Evolutionary conservation across 1,284 basidiomycete genomes (phyloP).

Genomic region (Waitea zeae): DNA sequence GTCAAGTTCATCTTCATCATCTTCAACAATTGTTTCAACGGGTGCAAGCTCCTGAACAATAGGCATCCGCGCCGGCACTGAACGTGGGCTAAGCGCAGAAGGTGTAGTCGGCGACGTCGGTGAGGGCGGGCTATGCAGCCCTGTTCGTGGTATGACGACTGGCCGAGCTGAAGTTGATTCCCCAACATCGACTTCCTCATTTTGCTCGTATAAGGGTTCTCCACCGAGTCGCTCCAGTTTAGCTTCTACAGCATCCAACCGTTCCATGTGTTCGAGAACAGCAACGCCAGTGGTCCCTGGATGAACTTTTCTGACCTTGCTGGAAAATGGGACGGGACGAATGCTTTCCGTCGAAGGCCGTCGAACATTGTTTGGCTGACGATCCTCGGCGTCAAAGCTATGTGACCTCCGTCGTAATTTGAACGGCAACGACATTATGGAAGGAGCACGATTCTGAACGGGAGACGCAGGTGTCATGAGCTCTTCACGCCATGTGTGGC

Average conservation of each 20-base stretch:
- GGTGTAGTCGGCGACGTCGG: neutral
- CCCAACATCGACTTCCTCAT: conserved; percentile 28
- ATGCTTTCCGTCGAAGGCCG: conserved; percentile 43
- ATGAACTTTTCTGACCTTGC: conserved; percentile 62
- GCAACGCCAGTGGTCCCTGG: conserved; percentile 70
- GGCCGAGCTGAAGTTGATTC: conserved; percentile 20
- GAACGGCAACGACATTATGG: conserved; percentile 42
- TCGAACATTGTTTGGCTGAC: conserved; percentile 53
- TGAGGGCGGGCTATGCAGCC: conserved; percentile 1
- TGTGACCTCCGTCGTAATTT: conserved; percentile 20
- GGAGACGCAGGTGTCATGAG: conserved; percentile 18
- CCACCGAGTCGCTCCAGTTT: conserved; percentile 51
- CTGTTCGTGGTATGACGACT: conserved; percentile 9
- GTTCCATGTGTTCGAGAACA: conserved; percentile 66
- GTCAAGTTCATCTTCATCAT: conserved; percentile 17
- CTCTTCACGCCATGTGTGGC: too few species aligned
- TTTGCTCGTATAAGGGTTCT: conserved; percentile 26
- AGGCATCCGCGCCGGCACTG: conserved; percentile 6
- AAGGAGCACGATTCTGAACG: conserved; percentile 14
- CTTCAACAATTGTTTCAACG: conserved; percentile 17
- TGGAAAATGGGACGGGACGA: conserved; percentile 63
- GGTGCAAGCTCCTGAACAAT: conserved; percentile 26
- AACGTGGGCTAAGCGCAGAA: conserved; percentile 1
- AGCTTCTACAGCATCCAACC: conserved; percentile 64
- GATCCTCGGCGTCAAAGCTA: conserved; percentile 39